phyloP scores from a whole-genome alignment of 768 basidiomycete genomes.

The Cystofilobasidium macerans region DNA sequence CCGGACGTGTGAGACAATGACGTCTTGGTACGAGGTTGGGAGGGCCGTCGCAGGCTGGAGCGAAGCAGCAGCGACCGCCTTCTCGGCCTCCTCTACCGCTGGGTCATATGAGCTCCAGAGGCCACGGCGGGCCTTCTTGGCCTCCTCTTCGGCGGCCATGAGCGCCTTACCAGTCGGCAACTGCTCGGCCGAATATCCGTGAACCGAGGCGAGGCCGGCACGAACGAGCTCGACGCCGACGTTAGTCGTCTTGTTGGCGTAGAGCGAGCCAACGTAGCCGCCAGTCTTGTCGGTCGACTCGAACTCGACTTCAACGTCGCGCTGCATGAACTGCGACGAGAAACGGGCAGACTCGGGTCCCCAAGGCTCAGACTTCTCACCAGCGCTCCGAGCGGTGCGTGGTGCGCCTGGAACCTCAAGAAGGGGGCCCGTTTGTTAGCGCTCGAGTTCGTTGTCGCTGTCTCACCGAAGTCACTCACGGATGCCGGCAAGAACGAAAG shows the following conservation, averaged over 20 bases:
- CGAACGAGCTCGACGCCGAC: slow-evolving; percentile 58
- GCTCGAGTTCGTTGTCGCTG: too few relatives aligned
- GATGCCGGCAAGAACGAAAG: slow-evolving; percentile 74
- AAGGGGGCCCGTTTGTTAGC: too few relatives aligned
- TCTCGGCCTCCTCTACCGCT: slow-evolving; percentile 43
- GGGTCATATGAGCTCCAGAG: slow-evolving; percentile 82
- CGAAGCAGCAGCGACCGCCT: slow-evolving; percentile 37
- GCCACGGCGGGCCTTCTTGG: slow-evolving; percentile 65
- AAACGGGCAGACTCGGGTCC: slow-evolving; percentile 75
- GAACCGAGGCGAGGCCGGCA: slow-evolving; percentile 58
- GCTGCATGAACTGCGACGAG: slow-evolving; percentile 75
- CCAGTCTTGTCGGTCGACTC: slow-evolving; percentile 86
- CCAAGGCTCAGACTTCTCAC: slow-evolving; percentile 80
- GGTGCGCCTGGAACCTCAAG: slow-evolving; percentile 55
- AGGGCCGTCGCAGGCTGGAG: slow-evolving; percentile 48
- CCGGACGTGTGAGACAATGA: slow-evolving; percentile 81
- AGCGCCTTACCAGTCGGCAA: slow-evolving; percentile 70
- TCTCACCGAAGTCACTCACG: too few relatives aligned
- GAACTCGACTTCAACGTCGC: slow-evolving; percentile 87
- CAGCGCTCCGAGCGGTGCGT: slow-evolving; percentile 61
- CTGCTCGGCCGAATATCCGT: slow-evolving; percentile 73
- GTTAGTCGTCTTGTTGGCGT: slow-evolving; percentile 65
- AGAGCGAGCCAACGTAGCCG: slow-evolving; percentile 79
- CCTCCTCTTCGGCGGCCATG: slow-evolving; percentile 76
- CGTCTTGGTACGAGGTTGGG: slow-evolving; percentile 46